Base-by-base conservation (phyloP, 2,329 filamentous ascomycete species). In the Trichoderma breve region DNA sequence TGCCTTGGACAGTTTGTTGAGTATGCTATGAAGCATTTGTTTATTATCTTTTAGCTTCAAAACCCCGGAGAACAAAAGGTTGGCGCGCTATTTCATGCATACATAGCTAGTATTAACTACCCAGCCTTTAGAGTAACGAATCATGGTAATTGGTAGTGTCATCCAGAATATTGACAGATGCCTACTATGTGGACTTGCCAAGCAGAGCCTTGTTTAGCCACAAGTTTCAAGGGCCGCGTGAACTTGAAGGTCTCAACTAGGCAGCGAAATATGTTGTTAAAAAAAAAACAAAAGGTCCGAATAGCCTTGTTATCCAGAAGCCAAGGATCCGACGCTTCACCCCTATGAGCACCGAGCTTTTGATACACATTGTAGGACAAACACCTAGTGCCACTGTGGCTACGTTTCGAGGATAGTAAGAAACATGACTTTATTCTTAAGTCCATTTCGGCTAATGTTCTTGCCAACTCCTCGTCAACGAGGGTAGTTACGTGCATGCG, bases 1-100 rank as follows among this genome's bases (percentile, higher is more conserved):
- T 32, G 30, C 30, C 8, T 32, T 32, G 30, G 30, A 32, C 30
- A 9, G 30, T 32, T 3, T 9, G 8, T 32, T 32, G 2, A 9
- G 30, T 32, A 32, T 32, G 30, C 30, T 32, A 32, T 32, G 30
- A 32, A 32, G 30, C 30, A 32, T 32, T 32, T 32, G 30, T 34
- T 34, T 34, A 34, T 11, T 34, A 34, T 34, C 11, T 36, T 18
- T 51, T 51, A 4, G 43, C 5, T 21, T 51, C 1, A 51, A 51
- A 2, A 12, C 1, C n/a, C 5, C 18, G 11, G 2, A 51, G 6
- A 21, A 51, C 9, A 2, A 21, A 51, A 11, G 0, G 1, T 21
- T 51, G 39, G 15, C 3, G 7, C 18, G 18, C 39, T 9, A n/a
- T 43, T 7, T n/a, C 39, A n/a, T 43, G 8, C 15, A 7, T 18